Conservation (phyloP, 768 basidiomycete species). For the Ramaria sp. region DNA sequence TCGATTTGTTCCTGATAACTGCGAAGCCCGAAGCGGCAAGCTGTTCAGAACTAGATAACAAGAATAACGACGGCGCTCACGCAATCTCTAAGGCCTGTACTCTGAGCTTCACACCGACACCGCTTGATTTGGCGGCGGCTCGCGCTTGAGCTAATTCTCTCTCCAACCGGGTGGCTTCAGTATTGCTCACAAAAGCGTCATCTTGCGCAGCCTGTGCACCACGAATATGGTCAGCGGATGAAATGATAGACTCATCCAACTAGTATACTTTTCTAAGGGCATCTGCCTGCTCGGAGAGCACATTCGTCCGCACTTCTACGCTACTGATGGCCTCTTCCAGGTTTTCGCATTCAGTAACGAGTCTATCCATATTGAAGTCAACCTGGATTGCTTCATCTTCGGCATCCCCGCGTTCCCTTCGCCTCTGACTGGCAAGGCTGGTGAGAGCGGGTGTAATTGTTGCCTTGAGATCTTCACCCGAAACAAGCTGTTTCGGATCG, state of each 20-base stretch:
- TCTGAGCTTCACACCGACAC: slow-evolving; percentile 73
- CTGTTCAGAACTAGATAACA: neutral
- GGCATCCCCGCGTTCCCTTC: slow-evolving; percentile 54
- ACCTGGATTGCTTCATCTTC: slow-evolving; percentile 73
- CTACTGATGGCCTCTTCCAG: slow-evolving; percentile 68
- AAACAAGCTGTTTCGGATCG: slow-evolving; percentile 56
- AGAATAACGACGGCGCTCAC: slow-evolving; percentile 29
- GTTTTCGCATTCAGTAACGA: slow-evolving; percentile 69
- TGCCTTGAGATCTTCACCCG: slow-evolving; percentile 60
- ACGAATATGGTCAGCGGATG: neutral
- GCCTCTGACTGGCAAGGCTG: slow-evolving; percentile 58
- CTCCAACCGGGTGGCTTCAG: slow-evolving; percentile 57
- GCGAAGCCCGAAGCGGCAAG: slow-evolving; percentile 1
- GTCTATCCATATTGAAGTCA: slow-evolving; percentile 74
- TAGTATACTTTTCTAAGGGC: slow-evolving; percentile 65
- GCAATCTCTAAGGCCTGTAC: slow-evolving; percentile 69
- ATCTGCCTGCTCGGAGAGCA: slow-evolving; percentile 65
- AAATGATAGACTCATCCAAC: neutral
- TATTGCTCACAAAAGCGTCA: slow-evolving; percentile 56
- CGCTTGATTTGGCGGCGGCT: slow-evolving; percentile 66
- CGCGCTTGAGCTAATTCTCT: slow-evolving; percentile 64
- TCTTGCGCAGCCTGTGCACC: slow-evolving; percentile 57
- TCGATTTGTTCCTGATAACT: slow-evolving; percentile 77
- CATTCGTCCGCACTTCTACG: slow-evolving; percentile 61
- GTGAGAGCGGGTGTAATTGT: slow-evolving; percentile 70